Conservation (phyloP, 306 rosid species). For the Hippophae gyantsensis region DNA sequence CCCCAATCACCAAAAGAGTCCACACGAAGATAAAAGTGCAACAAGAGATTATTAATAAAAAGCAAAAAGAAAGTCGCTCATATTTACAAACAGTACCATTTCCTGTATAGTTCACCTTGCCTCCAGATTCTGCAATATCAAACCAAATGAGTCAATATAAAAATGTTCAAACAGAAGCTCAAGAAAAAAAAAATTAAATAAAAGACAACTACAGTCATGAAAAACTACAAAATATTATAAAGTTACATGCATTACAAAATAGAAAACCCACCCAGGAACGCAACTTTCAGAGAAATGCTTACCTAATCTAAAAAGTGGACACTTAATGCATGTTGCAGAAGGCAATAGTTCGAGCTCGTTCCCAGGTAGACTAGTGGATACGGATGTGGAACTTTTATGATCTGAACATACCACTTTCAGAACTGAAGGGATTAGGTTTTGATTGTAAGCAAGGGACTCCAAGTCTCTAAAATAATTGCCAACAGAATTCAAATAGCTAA, state of each 20-base stretch:
- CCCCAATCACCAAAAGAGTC: not conserved
- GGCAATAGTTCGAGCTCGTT: slow-evolving; percentile 36
- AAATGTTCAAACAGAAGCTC: too few relatives aligned
- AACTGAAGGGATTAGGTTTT: slow-evolving; percentile 63
- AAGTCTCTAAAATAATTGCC: slow-evolving; percentile 47
- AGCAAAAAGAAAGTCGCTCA: not conserved
- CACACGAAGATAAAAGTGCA: too few relatives aligned
- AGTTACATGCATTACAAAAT: too few relatives aligned
- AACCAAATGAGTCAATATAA: too few relatives aligned
- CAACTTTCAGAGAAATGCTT: slow-evolving; percentile 9
- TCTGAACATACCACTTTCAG: slow-evolving; percentile 32
- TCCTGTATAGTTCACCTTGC: too few relatives aligned
- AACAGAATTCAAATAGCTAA: slow-evolving; percentile 26
- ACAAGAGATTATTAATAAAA: not conserved
- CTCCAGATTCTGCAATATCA: too few relatives aligned
- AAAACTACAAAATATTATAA: too few relatives aligned
- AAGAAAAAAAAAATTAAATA: not conserved
- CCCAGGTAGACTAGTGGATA: slow-evolving; percentile 34
- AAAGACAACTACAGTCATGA: too few relatives aligned
- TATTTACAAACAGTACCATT: too few relatives aligned
- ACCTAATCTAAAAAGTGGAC: slow-evolving; percentile 43
- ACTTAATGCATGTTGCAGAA: slow-evolving; percentile 37
- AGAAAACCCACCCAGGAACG: not conserved
- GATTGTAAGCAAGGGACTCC: slow-evolving; percentile 62
- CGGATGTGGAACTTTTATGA: slow-evolving; percentile 17